Evolutionary conservation across 2,329 filamentous ascomycete species (phyloP), one percentile per base, ranked within the genome.

Genomic region (Penicillium thymicola): DNA sequence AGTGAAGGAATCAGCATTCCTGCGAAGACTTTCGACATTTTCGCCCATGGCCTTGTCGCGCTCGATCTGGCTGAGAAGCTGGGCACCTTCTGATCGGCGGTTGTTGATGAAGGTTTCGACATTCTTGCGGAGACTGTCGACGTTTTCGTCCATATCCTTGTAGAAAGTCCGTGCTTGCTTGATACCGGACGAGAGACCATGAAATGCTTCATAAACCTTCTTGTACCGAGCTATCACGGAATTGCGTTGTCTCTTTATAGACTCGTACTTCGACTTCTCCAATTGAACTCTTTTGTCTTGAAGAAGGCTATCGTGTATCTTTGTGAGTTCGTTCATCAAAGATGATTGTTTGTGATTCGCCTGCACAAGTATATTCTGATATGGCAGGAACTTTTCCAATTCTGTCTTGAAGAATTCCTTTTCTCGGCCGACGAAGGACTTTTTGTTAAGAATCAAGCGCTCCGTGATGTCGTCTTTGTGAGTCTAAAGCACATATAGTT

Each of bases 91-190:
- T 0, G 90, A 88, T 58, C 92, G 82, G 50, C 94, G 85, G 73
- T 99, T 99, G 78, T 92, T 95, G 63, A 99, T 92, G 75, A 99
- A 99, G 0, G 89, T 89, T 63, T 97, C 93, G 1, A 99, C 94
- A 67, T 99, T 99, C 82, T 96, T 94, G 67, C 92, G 86, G 40
- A 97, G 79, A 70, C 90, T 96, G 63, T 93, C 89, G 0, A 95
- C 91, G 0, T 92, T 97, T 62, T 97, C 92, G 66, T 88, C 89
- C 92, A 97, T 99, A 72, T 97, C 94, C 3, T 84, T 83, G 71
- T 99, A 99, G 84, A 96, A 99, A 52, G 87, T 87, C 75, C 94
- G 92, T 7, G 95, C 94, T 63, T 92, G 88, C 67, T 89, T 84
- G 5, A 99, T 80, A 2, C 94, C 94, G 9, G 92, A 89, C 61